Evolutionary conservation across 495 filamentous ascomycete genomes (phyloP), one percentile per base, ranked within the genome.

Genomic region (Aspergillus nanangensis): DNA sequence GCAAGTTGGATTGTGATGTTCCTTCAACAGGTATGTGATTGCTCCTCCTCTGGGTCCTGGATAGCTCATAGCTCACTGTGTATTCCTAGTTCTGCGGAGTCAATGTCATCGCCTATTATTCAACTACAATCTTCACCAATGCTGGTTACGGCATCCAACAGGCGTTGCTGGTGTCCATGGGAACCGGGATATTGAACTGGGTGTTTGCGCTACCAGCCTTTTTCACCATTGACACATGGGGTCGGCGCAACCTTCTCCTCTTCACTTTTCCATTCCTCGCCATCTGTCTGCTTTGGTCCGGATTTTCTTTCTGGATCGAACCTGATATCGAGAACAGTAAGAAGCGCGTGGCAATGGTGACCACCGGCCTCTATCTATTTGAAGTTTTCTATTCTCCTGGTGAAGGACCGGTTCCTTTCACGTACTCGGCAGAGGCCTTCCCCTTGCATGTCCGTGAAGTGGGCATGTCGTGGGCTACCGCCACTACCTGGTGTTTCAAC

Each of bases 151-250:
- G 48, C 20, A 61, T 56, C 2, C 61, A 66, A n/a, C 52, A 65
- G 10, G 74, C 79, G 1, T 60, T 84, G 23, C 56, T 80, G 3
- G 77, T 70, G 2, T 80, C 79, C 8, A 75, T 78, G 67, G 83
- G 82, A 4, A 83, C 78, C 4, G 86, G 85, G 9, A 71, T 81
- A 33, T 54, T 85, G 19, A 83, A 85, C 52, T 83, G 82, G 63
- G 56, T 86, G 25, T 85, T 83, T 44, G 79, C 83, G 3, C 65
- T 77, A 20, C 86, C 84, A 5, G 83, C 86, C 3, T 67, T 88
- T 42, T 83, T 79, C 60, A 84, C 82, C 0, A 85, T 84, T 38
- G 80, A 83, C 55, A 84, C 79, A 3, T 83, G 75, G 55, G 81
- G 81, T 3, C 72, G 81, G 7, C 76, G 82, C 5, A 72, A 76